These are phyloP conservation scores for Orbilia ellipsospora DNA, from an alignment of 2,329 filamentous ascomycete species.

Conservation along the genomic window DNA sequence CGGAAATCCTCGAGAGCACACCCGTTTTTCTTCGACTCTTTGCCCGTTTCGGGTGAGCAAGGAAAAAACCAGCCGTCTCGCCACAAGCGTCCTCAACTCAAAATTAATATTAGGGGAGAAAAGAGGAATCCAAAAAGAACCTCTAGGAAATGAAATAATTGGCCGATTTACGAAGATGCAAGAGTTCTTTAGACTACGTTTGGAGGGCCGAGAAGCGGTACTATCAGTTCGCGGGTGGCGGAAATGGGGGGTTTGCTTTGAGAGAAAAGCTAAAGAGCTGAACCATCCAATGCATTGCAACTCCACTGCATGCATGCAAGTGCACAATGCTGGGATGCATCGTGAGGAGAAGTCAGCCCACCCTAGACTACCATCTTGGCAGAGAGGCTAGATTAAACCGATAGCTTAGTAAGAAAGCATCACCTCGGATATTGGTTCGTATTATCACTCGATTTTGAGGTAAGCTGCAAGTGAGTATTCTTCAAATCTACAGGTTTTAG, in stretches of 20 bases:
- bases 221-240: constrained; percentile 2
- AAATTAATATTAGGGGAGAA: constrained; percentile 20
- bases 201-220: not conserved
- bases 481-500: too few species aligned
- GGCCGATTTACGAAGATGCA: too few species aligned
- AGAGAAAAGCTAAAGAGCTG: constrained; percentile 29
- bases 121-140: constrained; percentile 1
- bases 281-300: constrained; percentile 7
- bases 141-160: not conserved
- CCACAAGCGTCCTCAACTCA: constrained; percentile 22
- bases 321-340: constrained; percentile 28
- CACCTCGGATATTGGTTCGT: too few species aligned
- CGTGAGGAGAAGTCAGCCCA: constrained; percentile 48
- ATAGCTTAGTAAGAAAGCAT: not conserved
- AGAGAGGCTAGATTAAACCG: not conserved
- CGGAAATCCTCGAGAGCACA: constrained; percentile 43
- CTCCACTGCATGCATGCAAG: constrained; percentile 17
- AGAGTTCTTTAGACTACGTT: not conserved
- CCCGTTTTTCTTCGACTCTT: constrained; percentile 40
- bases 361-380: constrained; percentile 22
- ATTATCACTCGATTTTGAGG: too few species aligned
- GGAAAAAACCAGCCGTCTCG: constrained; percentile 28
- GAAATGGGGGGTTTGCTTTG: too few species aligned
- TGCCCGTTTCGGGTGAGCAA: constrained; percentile 50
- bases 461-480: too few species aligned